phyloP scores from a whole-genome alignment of 164 flowering plant genomes.

The Santalum album region DNA sequence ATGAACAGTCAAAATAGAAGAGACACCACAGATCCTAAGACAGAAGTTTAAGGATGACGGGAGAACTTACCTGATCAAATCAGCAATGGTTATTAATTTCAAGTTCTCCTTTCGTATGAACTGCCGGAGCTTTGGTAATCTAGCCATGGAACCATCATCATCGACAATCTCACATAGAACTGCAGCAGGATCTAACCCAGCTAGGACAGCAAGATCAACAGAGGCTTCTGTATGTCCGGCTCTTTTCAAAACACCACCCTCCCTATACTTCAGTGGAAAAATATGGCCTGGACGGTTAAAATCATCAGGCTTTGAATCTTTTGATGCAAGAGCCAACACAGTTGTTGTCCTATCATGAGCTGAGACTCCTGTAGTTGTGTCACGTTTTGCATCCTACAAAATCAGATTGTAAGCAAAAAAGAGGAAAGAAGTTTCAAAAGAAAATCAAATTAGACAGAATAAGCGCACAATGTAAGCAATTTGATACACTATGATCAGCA shows the following conservation, averaged over 20 bases:
- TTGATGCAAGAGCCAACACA: constrained; percentile 66
- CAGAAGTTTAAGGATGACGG: neutral
- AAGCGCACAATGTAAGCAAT: too few species aligned
- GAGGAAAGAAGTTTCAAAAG: neutral
- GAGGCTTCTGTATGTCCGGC: constrained; percentile 99
- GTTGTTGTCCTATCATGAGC: constrained; percentile 88
- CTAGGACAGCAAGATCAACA: constrained; percentile 79
- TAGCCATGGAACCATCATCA: constrained; percentile 98
- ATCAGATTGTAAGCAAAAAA: constrained; percentile 2
- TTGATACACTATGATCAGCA: too few species aligned
- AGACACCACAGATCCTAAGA: neutral
- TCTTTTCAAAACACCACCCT: constrained; percentile 93
- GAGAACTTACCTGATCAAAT: constrained; percentile 69
- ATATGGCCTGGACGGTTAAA: constrained; percentile 98
- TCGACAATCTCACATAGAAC: constrained; percentile 88
- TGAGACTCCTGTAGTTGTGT: constrained; percentile 94
- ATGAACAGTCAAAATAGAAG: neutral
- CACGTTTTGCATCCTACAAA: constrained; percentile 84
- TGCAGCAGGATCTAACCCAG: constrained; percentile 81
- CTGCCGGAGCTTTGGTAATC: constrained; percentile 73
- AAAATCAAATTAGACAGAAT: too few species aligned
- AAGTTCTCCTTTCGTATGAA: constrained; percentile 66
- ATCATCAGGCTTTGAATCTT: constrained; percentile 74
- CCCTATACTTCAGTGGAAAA: constrained; percentile 84
- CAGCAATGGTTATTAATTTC: constrained; percentile 82